phyloP scores from a whole-genome alignment of 148 eudicot species.

The Rhododendron ovatum region DNA sequence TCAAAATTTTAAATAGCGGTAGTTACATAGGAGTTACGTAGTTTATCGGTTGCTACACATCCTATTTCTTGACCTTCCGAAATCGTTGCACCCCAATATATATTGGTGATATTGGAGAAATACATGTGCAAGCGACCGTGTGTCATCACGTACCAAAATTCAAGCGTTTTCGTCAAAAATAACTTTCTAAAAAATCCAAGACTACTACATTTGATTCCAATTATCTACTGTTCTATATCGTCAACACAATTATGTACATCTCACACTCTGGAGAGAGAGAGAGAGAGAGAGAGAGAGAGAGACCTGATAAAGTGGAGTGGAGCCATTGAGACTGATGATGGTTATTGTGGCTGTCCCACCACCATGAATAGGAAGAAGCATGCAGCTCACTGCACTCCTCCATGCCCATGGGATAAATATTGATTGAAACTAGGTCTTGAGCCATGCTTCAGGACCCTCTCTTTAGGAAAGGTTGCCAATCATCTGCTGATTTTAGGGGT shows the following conservation, averaged over 20 bases:
- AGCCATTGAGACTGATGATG: slow-evolving; percentile 21
- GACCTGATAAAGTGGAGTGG: slow-evolving; percentile 12
- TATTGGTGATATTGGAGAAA: background rate
- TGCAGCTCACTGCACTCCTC: background rate
- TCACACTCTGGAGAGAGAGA: background rate
- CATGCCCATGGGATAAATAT: background rate
- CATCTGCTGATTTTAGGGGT: slow-evolving; percentile 3
- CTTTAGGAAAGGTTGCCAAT: background rate
- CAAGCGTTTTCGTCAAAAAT: too few relatives aligned
- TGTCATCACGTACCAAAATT: background rate
- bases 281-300: slow-evolving; percentile 2
- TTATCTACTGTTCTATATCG: too few relatives aligned
- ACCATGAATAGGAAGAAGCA: slow-evolving; percentile 17
- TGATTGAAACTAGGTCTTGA: background rate
- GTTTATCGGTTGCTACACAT: background rate
- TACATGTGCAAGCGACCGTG: background rate
- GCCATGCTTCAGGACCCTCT: background rate
- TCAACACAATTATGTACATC: too few relatives aligned
- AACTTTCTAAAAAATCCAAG: too few relatives aligned
- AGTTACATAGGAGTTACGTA: background rate
- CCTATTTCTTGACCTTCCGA: background rate
- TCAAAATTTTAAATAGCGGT: background rate
- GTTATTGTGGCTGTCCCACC: slow-evolving; percentile 15
- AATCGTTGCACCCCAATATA: background rate
- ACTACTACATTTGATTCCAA: too few relatives aligned